These are phyloP conservation scores for Solanum pennellii DNA, from an alignment of 257 asterid species.

Conservation along the genomic window DNA sequence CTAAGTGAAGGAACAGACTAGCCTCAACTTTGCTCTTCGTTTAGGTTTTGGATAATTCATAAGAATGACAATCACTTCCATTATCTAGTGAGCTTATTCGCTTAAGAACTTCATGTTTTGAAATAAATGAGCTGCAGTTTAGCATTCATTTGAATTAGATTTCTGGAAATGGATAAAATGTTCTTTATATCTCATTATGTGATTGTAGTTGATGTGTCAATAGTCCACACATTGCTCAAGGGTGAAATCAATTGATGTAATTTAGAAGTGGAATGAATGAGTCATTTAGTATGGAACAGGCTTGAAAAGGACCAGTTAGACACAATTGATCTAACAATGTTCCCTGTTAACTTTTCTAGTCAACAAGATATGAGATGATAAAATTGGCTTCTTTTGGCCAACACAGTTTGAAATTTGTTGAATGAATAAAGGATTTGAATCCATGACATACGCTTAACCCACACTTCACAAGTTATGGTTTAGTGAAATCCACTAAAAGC, in stretches of 20 bases:
- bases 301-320: neutral
- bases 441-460: neutral
- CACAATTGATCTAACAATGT: neutral
- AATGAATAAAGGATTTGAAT: neutral
- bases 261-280: neutral
- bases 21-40: neutral
- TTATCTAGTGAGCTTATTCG: neutral
- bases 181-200: neutral
- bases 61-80: neutral
- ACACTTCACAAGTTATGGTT: neutral
- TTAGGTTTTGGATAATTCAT: neutral
- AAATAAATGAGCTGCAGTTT: neutral
- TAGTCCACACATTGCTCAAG: neutral
- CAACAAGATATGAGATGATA: neutral
- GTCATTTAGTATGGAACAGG: neutral
- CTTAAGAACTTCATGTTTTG: neutral
- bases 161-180: neutral
- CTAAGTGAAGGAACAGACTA: constrained; percentile 3
- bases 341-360: neutral
- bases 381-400: neutral
- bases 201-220: neutral
- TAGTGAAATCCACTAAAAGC: neutral
- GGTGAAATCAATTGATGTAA: neutral
- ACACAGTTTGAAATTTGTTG: neutral
- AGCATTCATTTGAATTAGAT: neutral